Evolutionary conservation across 495 filamentous ascomycete species (phyloP), one percentile per base, ranked within the genome.

Genomic region (Penicillium taxi): DNA sequence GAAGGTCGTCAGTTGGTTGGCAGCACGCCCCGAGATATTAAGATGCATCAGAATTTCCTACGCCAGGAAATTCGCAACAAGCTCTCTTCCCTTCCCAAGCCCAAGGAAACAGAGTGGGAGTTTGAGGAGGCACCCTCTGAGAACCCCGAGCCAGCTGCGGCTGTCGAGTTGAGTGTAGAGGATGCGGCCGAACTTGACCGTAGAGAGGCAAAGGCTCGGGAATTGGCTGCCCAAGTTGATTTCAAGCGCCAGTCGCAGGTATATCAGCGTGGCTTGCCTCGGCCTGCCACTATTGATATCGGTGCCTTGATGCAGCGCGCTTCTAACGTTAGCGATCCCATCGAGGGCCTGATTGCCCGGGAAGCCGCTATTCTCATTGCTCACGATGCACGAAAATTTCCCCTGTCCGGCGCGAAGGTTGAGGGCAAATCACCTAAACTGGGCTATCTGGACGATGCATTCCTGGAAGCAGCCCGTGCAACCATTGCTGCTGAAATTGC

Each of bases 91-190:
- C 73, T 98, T 16, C 91, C 91, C 9, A 94, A 85, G 53, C 90
- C 91, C 0, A 95, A 89, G 52, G 83, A 91, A 42, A 81, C 77
- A 0, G 88, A 94, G 41, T 94, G 80, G 77, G 88, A 96, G 41
- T 69, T 96, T 19, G 93, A 95, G 58, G 64, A 70, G 28, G 69
- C 94, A 21, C 91, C 91, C 0, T 87, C 91, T 30, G 89, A 95
- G 36, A 72, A 81, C 24, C 65, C 72, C 33, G 88, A 93, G 53
- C 59, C 64, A 35, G 64, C 65, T 5, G 53, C 57, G 7, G 65
- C 54, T 9, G 54, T 74, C 27, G 70, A 83, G 32, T 52, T 65
- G n/a, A 62, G 48, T 12, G 83, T 82, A 54, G 89, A 96, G 56
- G 91, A 98, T 58, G 78, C 88, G 0, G 90, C 82, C 14, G 77